Base-by-base conservation (phyloP, 805 yeast species). In the Yarrowia alimentaria region DNA sequence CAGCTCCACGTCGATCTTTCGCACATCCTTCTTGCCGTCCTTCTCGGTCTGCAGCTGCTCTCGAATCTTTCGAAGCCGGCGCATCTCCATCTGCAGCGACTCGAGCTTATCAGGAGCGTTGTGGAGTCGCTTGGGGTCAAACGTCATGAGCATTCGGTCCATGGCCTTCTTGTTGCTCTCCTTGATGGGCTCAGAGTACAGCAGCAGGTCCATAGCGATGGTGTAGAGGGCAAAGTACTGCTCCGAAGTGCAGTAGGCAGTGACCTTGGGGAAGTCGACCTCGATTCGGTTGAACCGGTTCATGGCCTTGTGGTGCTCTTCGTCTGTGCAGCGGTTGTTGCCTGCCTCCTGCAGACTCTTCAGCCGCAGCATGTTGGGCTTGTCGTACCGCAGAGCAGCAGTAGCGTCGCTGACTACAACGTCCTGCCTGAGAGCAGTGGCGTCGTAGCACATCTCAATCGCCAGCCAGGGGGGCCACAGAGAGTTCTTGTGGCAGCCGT, bases 401-500 rank as follows among this genome's bases (percentile, higher is more conserved):
- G 90, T 77, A 2, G 86, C 77, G 54, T 81, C 75, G 24, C 82
- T 77, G 19, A 88, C 73, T 29, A 90, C 68, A 43, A 80, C 71
- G 51, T 76, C 74, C 10, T 74, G 70, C 9, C 67, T 60, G 54
- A 79, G 65, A 1, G 73, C 59, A 0, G 74, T 70, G 14, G 77
- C 71, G 45, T 80, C 80, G 55, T 78, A 75, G 55, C 85, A 79
- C 17, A 81, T 70, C 59, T 87, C 95, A 40, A 78, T 63, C 1
- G 90, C 88, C 25, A 89, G 64, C 88, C 95, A 90, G 0, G 96
- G 94, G 2, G 96, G 96, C 97, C 96, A 90, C 14, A 69, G 68
- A 3, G 66, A 52, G 5, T 55, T 29, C 12, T 66, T 60, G 7
- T 60, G 64, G 2, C 85, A 76, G 1, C 95, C 93, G 65, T 87